phyloP scores from a whole-genome alignment of 1,284 basidiomycete genomes.

The Apiotrichum siamense region DNA sequence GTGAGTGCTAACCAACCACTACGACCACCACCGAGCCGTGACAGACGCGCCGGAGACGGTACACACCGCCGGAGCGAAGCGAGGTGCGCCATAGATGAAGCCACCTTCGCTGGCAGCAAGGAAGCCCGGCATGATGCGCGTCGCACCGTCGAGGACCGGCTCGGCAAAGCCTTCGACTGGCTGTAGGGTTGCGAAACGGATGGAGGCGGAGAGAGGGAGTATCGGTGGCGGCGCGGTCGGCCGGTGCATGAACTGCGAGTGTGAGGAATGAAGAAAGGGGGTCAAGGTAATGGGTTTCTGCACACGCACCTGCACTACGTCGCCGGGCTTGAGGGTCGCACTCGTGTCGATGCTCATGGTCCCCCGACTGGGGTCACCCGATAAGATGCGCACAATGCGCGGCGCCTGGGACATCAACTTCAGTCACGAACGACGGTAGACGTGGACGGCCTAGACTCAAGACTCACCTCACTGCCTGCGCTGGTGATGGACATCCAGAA shows the following conservation, averaged over 20 bases:
- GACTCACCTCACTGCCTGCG: slow-evolving; percentile 12
- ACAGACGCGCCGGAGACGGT: slow-evolving; percentile 9
- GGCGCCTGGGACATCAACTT: not conserved
- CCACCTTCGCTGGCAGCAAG: slow-evolving; percentile 12
- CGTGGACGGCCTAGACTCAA: not conserved
- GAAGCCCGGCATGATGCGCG: slow-evolving; percentile 8
- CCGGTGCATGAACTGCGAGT: slow-evolving; percentile 11
- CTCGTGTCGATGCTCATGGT: slow-evolving; percentile 63
- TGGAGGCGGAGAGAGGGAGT: not conserved
- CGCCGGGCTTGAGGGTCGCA: slow-evolving; percentile 56
- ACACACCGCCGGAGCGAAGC: slow-evolving; percentile 1
- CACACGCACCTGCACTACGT: slow-evolving; percentile 57
- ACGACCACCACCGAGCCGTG: slow-evolving; percentile 1
- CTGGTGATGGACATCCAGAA: slow-evolving; percentile 56
- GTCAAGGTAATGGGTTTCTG: not conserved
- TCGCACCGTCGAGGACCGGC: not conserved
- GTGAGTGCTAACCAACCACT: not conserved
- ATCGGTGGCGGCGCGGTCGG: not conserved
- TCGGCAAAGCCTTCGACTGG: slow-evolving; percentile 5
- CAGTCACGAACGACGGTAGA: not conserved
- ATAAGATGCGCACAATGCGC: slow-evolving; percentile 53
- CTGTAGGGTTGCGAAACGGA: slow-evolving; percentile 9
- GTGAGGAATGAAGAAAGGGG: not conserved
- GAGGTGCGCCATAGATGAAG: not conserved
- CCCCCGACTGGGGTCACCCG: slow-evolving; percentile 73